Percentiles rank a stretch among this genome's conserved stretches.
Evolutionary conservation across 208 protist genomes (phyloP).

Genomic region (Acanthamoeba divionensis): DNA sequence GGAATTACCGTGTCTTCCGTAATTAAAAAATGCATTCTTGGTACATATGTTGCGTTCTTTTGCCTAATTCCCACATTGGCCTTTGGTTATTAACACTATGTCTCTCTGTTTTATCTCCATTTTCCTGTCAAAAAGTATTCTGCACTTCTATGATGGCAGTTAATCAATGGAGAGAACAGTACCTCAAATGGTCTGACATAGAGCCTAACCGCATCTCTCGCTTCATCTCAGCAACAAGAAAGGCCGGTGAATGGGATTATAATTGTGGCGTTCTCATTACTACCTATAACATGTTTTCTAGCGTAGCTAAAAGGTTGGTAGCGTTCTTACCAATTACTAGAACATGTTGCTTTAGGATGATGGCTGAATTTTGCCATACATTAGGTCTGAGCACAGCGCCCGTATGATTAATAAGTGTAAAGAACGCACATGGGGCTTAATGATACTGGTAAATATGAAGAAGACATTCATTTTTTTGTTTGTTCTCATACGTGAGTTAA

Average conservation of each 20-base stretch:
- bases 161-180: conserved; percentile 95
- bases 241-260: conserved; percentile 58
- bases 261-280: conserved; percentile 89
- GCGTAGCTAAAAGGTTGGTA: conserved; percentile 62
- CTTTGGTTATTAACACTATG: too few relatives aligned
- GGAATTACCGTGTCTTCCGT: conserved; percentile 95
- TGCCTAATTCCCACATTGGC: conserved; percentile 80
- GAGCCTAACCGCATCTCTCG: conserved; percentile 83
- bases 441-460: conserved; percentile 93
- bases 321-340: background rate
- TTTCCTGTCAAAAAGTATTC: conserved; percentile 94
- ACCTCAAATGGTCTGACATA: conserved; percentile 88
- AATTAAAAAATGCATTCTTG: conserved; percentile 90
- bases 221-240: conserved; percentile 91
- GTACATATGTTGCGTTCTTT: too few relatives aligned
- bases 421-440: conserved; percentile 92
- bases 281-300: conserved; percentile 98
- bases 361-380: background rate
- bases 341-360: background rate
- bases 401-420: conserved; percentile 83
- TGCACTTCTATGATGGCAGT: conserved; percentile 83
- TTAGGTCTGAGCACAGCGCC: conserved; percentile 81
- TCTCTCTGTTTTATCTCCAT: background rate
- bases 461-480: background rate
- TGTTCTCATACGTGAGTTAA: background rate